Conservation (phyloP, 352 stramenopile species). For the Sclerospora graminicola region DNA sequence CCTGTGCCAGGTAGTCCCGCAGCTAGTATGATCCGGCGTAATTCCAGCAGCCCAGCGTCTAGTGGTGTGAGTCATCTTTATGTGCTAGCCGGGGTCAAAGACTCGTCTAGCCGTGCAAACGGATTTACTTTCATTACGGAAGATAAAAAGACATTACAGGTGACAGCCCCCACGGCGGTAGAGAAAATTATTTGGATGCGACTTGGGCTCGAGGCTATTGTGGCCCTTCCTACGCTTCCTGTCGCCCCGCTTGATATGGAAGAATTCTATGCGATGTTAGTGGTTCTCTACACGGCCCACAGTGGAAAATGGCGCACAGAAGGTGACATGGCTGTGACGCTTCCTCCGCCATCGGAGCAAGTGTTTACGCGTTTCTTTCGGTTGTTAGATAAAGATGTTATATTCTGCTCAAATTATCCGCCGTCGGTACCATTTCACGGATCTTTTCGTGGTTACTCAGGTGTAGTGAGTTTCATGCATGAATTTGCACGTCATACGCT, state of each 20-base stretch:
- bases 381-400: conserved; percentile 76
- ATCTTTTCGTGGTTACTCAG: conserved; percentile 58
- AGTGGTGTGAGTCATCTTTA: conserved; percentile 64
- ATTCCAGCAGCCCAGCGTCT: conserved; percentile 32
- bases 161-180: conserved; percentile 62
- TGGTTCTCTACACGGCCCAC: conserved; percentile 76
- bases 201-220: conserved; percentile 71
- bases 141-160: conserved; percentile 78
- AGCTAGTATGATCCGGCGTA: conserved; percentile 26
- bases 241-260: conserved; percentile 80
- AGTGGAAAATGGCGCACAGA: conserved; percentile 75
- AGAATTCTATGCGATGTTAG: conserved; percentile 85
- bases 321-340: conserved; percentile 81
- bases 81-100: conserved; percentile 72
- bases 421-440: conserved; percentile 83
- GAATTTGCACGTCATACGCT: conserved; percentile 68
- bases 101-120: conserved; percentile 67
- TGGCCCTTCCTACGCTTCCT: conserved; percentile 68
- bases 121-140: conserved; percentile 85
- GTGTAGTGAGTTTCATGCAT: conserved; percentile 71
- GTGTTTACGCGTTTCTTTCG: conserved; percentile 84
- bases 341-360: conserved; percentile 76
- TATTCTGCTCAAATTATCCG: conserved; percentile 84
- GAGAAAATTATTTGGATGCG: conserved; percentile 87
- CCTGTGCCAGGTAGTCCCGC: conserved; percentile 23